phyloP scores from a whole-genome alignment of 495 filamentous ascomycete genomes.

The Aspergillus nidulans region DNA sequence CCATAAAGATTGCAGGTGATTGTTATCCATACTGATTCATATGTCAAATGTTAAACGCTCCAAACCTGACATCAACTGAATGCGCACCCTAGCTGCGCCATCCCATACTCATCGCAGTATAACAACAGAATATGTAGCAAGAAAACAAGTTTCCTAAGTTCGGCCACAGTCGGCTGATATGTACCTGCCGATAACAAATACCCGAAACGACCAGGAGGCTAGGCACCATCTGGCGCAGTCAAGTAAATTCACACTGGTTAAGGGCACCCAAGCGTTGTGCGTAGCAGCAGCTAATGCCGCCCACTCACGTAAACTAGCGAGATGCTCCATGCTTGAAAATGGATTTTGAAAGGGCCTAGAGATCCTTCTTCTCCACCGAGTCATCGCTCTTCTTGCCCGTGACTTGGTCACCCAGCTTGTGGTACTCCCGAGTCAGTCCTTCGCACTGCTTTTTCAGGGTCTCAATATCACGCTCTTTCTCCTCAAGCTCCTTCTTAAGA shows the following conservation, averaged over 20 bases:
- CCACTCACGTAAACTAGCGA: not conserved
- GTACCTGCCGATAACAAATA: not conserved
- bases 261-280: not conserved
- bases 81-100: not conserved
- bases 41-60: not conserved
- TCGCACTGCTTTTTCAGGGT: conserved; percentile 81
- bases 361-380: conserved; percentile 59
- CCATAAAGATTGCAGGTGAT: not conserved
- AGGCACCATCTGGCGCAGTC: not conserved
- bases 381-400: conserved; percentile 45
- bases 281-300: not conserved
- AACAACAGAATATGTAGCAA: not conserved
- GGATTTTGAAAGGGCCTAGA: conserved; percentile 45
- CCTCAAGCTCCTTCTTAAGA: conserved; percentile 64
- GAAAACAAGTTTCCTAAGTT: not conserved
- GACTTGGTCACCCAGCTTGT: conserved; percentile 73
- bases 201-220: not conserved
- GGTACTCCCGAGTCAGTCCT: conserved; percentile 74
- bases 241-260: not conserved
- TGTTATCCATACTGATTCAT: not conserved
- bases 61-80: not conserved
- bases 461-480: conserved; percentile 70
- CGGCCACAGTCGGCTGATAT: not conserved
- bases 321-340: not conserved
- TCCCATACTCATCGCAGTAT: not conserved